Evolutionary conservation across 129 eudicot genomes (phyloP), one percentile per base, ranked within the genome.

Genomic region (Flaveria linearis): DNA sequence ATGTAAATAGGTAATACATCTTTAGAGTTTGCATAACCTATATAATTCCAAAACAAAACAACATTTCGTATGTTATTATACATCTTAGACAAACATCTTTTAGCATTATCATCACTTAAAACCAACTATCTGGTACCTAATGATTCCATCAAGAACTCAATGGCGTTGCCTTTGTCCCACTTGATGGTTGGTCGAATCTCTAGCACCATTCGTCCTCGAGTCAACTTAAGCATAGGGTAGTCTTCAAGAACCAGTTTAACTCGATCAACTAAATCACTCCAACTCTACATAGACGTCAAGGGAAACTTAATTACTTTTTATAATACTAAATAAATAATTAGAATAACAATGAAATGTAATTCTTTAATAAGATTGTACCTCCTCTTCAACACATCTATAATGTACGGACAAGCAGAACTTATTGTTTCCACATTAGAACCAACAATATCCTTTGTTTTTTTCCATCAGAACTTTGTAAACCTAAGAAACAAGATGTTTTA

Each of bases 151-250:
- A 94, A 85, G 72, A 94, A 94, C 55, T 94, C 97, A 9, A 94
- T 88, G 20, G 98, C 98, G 49, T 87, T 89, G 22, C 98, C 98
- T 73, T 94, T 94, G 88, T 94, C 97, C 98, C 98, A 94, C 76
- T 94, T 87, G 79, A 94, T 94, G 14, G 85, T 84, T 15, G 98
- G 98, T 69, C 98, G 98, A 71, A 94, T 87, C 87, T 94, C 98
- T 45, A 91, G 55, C 77, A 90, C 96, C 85, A 87, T 94, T 57
- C 97, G 88, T 17, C 98, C 98, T 82, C 89, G 88, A 55, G 86
- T 88, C 70, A 89, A 49, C 62, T 77, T 81, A 58, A 94, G 97
- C 80, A 84, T 77, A 3, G 87, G 96, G 65, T 91, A 94, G 52
- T 91, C 93, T 71, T 86, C 91, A 12, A 91, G 85, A 78, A 94